These are phyloP conservation scores for Sclerotinia subarctica DNA, from an alignment of 2,329 filamentous ascomycete genomes.

Conservation along the genomic window DNA sequence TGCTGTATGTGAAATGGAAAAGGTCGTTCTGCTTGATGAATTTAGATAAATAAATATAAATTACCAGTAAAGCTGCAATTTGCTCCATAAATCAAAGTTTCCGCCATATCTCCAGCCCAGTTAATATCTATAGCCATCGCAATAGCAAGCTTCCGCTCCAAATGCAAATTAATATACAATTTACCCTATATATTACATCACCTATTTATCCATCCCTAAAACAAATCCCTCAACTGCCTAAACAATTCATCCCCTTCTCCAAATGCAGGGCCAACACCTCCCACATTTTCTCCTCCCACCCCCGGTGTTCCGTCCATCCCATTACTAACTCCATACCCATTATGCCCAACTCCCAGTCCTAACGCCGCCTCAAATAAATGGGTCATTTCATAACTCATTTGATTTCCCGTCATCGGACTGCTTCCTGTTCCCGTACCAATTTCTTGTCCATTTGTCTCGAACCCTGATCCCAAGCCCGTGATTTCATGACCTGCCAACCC, in stretches of 20 bases:
- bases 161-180: neutral
- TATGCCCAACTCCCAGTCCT: conserved; percentile 31
- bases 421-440: conserved; percentile 17
- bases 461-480: conserved; percentile 25
- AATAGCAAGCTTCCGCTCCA: neutral
- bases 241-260: conserved; percentile 39
- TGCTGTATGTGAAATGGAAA: neutral
- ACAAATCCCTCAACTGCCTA: conserved; percentile 37
- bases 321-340: conserved; percentile 19
- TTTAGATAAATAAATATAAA: neutral
- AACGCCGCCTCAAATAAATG: conserved; percentile 39
- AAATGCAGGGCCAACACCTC: conserved; percentile 32
- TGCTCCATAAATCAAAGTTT: neutral
- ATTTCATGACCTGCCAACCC: conserved; percentile 46
- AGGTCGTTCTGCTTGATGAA: neutral
- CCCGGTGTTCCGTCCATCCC: conserved; percentile 22
- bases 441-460: conserved; percentile 18
- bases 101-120: neutral
- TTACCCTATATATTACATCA: neutral
- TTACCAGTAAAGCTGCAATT: neutral
- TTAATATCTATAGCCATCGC: neutral
- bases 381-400: conserved; percentile 41
- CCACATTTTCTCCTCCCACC: conserved; percentile 24
- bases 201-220: conserved; percentile 24
- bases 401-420: conserved; percentile 38